Percentiles rank a stretch among this genome's conserved stretches.
These are phyloP conservation scores for Rhizopus delemar DNA, from an alignment of 371 early-diverging fungal genomes.

Conservation along the genomic window DNA sequence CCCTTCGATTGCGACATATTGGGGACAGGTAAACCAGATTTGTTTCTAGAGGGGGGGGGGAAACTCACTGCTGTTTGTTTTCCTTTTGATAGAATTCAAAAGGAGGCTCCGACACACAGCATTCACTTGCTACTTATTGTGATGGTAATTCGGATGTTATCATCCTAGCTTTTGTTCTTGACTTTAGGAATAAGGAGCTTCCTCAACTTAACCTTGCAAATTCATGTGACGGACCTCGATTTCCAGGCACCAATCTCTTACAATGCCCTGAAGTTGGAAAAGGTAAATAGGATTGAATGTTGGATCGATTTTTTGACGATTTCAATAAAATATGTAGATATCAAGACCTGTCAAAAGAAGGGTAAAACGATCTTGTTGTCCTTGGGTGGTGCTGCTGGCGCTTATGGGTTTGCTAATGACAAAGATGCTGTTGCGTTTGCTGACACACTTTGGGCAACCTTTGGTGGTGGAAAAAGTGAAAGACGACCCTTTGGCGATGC, in stretches of 20 bases:
- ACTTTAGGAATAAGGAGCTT: conserved; percentile 49
- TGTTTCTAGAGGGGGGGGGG: neutral
- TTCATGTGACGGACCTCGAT: conserved; percentile 51
- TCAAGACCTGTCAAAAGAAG: conserved; percentile 62
- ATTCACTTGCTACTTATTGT: conserved; percentile 63
- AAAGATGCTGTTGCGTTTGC: conserved; percentile 57
- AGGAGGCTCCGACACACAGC: conserved; percentile 21
- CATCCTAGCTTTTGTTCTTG: conserved; percentile 58
- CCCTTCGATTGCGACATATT: conserved; percentile 24
- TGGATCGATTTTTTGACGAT: neutral
- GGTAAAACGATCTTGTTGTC: conserved; percentile 69
- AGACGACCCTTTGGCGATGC: conserved; percentile 67
- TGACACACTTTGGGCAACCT: conserved; percentile 62
- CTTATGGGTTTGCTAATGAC: conserved; percentile 58
- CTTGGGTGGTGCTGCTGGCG: conserved; percentile 68
- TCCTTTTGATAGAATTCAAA: conserved; percentile 30
- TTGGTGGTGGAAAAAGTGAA: conserved; percentile 48
- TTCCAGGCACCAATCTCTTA: conserved; percentile 55
- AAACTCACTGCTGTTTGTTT: neutral
- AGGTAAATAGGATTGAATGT: conserved; percentile 19
- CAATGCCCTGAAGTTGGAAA: conserved; percentile 60
- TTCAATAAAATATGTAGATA: conserved; percentile 35
- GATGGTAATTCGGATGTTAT: conserved; percentile 54
- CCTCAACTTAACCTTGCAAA: conserved; percentile 62
- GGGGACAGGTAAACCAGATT: conserved; percentile 24